These are phyloP conservation scores for Colletotrichum neosansevieriae DNA, from an alignment of 2,329 filamentous ascomycete genomes.

Conservation along the genomic window DNA sequence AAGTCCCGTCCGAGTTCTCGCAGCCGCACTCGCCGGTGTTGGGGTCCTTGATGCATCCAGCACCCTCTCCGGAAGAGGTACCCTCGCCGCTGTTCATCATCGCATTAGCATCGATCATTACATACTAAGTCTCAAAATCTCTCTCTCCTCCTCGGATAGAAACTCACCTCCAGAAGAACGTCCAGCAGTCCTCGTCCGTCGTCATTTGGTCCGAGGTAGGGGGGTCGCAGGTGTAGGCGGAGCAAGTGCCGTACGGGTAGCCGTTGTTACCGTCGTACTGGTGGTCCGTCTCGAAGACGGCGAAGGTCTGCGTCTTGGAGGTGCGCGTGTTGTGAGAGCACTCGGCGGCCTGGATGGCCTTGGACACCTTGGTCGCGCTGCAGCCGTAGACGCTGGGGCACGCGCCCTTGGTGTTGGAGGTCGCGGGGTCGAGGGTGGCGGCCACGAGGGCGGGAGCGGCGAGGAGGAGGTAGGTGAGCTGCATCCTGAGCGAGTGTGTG, in stretches of 20 bases:
- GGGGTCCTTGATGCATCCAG: constrained; percentile 36
- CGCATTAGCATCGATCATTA: constrained; percentile 1
- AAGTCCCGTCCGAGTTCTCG: constrained; percentile 37
- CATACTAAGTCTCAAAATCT: not conserved
- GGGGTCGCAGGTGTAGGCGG: constrained; percentile 31
- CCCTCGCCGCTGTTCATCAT: constrained; percentile 10
- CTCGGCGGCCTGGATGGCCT: constrained; percentile 40
- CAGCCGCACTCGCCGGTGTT: constrained; percentile 35
- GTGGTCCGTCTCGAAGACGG: constrained; percentile 39
- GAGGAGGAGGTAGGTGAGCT: constrained; percentile 25
- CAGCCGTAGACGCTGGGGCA: constrained; percentile 33
- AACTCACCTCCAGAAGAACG: constrained; percentile 39
- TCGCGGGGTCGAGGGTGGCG: constrained; percentile 35
- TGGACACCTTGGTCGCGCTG: constrained; percentile 35
- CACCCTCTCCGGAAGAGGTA: constrained; percentile 11
- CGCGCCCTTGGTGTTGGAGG: constrained; percentile 38
- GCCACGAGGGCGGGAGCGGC: constrained; percentile 30
- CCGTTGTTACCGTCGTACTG: constrained; percentile 31
- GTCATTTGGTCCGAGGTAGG: constrained; percentile 27
- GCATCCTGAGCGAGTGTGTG: constrained; percentile 4
- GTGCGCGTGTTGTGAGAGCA: constrained; percentile 39
- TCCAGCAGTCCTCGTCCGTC: constrained; percentile 33
- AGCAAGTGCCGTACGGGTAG: constrained; percentile 36
- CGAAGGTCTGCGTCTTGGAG: constrained; percentile 33
- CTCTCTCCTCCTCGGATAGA: too few species aligned